These are phyloP conservation scores for Phytopythium sindhum DNA, from an alignment of 352 stramenopile species.

Conservation along the genomic window DNA sequence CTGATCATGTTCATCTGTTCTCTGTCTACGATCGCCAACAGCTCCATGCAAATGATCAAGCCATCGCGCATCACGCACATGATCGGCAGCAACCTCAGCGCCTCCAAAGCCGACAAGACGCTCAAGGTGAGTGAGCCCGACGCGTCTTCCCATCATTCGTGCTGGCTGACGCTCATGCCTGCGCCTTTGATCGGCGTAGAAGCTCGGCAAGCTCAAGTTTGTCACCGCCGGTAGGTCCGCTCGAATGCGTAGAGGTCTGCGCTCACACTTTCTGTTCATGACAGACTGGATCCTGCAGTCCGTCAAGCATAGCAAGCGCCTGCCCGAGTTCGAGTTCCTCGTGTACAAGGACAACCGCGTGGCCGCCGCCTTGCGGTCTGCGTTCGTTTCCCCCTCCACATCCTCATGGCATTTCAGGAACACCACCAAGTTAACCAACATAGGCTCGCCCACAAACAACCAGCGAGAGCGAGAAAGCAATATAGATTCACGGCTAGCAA, in stretches of 20 bases:
- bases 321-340: conserved; percentile 65
- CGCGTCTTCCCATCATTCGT: neutral
- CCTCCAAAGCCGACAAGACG: conserved; percentile 67
- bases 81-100: conserved; percentile 71
- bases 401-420: neutral
- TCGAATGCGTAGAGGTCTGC: neutral
- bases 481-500: conserved; percentile 48
- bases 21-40: neutral
- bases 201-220: conserved; percentile 54
- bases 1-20: too few relatives aligned
- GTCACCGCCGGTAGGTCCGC: conserved; percentile 47
- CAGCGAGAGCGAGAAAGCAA: conserved; percentile 17
- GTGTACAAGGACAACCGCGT: conserved; percentile 55
- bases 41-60: conserved; percentile 16
- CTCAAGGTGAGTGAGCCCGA: conserved; percentile 42
- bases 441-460: neutral
- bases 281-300: conserved; percentile 82
- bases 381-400: conserved; percentile 10
- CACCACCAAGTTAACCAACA: conserved; percentile 7
- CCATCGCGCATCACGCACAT: conserved; percentile 76
- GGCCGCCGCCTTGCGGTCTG: conserved; percentile 14
- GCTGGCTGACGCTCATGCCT: neutral
- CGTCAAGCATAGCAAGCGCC: conserved; percentile 57
- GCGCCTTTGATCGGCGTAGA: conserved; percentile 18
- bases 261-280: neutral